Conservation (phyloP, 805 yeast genomes). For the Candida ulmi region DNA sequence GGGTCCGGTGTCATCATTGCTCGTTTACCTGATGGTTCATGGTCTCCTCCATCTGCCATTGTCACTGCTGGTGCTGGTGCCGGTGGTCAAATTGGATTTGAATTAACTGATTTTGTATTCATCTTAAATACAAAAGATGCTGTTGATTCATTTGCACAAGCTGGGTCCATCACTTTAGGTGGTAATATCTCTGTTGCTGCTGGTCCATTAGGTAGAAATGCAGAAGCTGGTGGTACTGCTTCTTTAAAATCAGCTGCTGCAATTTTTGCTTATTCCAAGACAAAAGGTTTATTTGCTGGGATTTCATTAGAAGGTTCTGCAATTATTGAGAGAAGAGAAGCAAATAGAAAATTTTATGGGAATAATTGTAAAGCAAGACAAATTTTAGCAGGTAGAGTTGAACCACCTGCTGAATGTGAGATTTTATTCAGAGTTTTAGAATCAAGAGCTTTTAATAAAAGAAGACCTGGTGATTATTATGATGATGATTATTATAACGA, state of each 20-base stretch:
- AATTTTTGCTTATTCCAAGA: constrained; percentile 87
- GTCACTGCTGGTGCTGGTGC: constrained; percentile 98
- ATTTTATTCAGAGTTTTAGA: constrained; percentile 81
- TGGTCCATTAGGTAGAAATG: constrained; percentile 95
- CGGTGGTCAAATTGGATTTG: constrained; percentile 97
- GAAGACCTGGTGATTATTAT: constrained; percentile 37
- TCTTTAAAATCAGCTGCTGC: constrained; percentile 85
- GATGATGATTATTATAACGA: constrained; percentile 69
- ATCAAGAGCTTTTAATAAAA: constrained; percentile 70
- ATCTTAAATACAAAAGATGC: constrained; percentile 84
- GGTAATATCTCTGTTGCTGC: constrained; percentile 95
- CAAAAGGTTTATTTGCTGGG: constrained; percentile 96
- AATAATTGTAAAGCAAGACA: constrained; percentile 79
- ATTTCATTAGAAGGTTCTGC: constrained; percentile 96
- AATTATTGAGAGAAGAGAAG: constrained; percentile 94
- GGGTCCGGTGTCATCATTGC: constrained; percentile 97
- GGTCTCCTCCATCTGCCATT: constrained; percentile 98
- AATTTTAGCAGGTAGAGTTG: constrained; percentile 82
- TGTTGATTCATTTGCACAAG: constrained; percentile 88
- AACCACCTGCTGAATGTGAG: constrained; percentile 88
- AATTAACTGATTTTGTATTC: constrained; percentile 92
- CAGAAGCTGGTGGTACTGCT: constrained; percentile 96
- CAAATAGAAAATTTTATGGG: constrained; percentile 93
- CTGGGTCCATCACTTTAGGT: constrained; percentile 91
- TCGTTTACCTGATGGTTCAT: constrained; percentile 85